phyloP scores from a whole-genome alignment of 2,329 filamentous ascomycete species.

The Apiospora pterosperma region DNA sequence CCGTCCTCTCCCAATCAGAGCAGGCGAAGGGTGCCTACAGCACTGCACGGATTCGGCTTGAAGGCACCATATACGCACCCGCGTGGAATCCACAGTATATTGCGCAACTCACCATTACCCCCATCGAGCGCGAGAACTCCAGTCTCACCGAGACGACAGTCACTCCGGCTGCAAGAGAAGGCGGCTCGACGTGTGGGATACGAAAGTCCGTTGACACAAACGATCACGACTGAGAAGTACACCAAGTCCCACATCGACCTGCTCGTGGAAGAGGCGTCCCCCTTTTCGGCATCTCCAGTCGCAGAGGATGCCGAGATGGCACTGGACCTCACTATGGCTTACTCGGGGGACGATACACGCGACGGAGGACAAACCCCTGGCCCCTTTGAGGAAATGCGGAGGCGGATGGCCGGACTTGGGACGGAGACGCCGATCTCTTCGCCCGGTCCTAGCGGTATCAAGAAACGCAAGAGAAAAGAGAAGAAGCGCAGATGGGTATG shows the following conservation, averaged over 20 bases:
- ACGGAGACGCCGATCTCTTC: constrained; percentile 40
- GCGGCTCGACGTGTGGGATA: constrained; percentile 57
- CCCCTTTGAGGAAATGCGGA: constrained; percentile 60
- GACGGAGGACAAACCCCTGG: constrained; percentile 62
- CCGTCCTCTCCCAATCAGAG: constrained; percentile 33
- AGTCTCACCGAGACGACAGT: constrained; percentile 50
- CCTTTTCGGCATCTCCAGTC: constrained; percentile 37
- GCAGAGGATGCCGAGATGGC: constrained; percentile 35
- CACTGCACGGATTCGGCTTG: constrained; percentile 18
- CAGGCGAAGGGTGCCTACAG: constrained; percentile 34
- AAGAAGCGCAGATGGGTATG: constrained; percentile 64
- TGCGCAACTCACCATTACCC: constrained; percentile 63
- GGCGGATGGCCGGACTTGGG: constrained; percentile 49
- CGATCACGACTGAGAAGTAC: constrained; percentile 61
- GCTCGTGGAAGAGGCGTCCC: constrained; percentile 54
- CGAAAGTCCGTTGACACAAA: constrained; percentile 59
- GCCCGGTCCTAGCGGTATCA: constrained; percentile 37
- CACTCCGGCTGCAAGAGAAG: constrained; percentile 51
- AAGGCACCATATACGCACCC: constrained; percentile 57
- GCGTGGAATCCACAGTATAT: constrained; percentile 58
- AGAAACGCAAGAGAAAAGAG: constrained; percentile 53
- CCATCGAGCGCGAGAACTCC: constrained; percentile 48
- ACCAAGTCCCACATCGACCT: constrained; percentile 62
- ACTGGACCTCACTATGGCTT: constrained; percentile 48
- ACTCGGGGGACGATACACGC: constrained; percentile 50